A percentile compares a stretch with the other conserved stretches of the same genome.
These are phyloP conservation scores for Schwanniomyces polymorphus DNA, from an alignment of 805 yeast genomes.

Conservation along the genomic window DNA sequence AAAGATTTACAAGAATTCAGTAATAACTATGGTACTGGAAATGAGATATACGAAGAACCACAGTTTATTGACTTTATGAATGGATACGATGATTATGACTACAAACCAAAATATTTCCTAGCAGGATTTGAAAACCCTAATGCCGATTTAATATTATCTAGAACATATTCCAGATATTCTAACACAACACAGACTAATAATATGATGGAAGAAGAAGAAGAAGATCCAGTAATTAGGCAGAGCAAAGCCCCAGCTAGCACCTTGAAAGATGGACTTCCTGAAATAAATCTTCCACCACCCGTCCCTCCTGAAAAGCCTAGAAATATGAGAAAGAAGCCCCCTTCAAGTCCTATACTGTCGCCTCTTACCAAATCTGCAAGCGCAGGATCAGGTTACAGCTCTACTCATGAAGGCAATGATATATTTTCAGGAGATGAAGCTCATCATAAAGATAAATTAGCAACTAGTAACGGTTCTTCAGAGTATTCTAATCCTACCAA, in stretches of 20 bases:
- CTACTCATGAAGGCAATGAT: conserved; percentile 16
- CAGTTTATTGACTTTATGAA: conserved; percentile 58
- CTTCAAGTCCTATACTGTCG: not conserved
- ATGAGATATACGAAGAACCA: conserved; percentile 57
- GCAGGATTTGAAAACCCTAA: conserved; percentile 38
- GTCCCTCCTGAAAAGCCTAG: not conserved
- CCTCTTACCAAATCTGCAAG: not conserved
- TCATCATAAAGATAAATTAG: conserved; percentile 6
- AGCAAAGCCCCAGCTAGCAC: not conserved
- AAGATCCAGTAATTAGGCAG: not conserved
- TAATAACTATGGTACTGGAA: conserved; percentile 61
- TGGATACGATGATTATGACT: conserved; percentile 31
- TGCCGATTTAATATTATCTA: conserved; percentile 21
- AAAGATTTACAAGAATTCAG: conserved; percentile 59
- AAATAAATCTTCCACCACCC: conserved; percentile 7
- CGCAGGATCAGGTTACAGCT: conserved; percentile 6
- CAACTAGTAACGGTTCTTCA: conserved; percentile 18
- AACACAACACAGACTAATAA: conserved; percentile 12
- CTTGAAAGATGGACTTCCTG: conserved; percentile 3
- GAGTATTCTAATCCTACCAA: conserved; percentile 42
- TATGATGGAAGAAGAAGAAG: not conserved
- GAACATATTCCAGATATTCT: conserved; percentile 28
- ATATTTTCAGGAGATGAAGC: conserved; percentile 12
- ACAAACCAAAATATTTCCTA: conserved; percentile 13
- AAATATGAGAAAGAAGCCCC: conserved; percentile 3